A percentile compares a stretch with the other conserved stretches of the same genome.
These are phyloP conservation scores for Anastatica hierochuntica DNA, from an alignment of 345 rosid species.

Conservation along the genomic window DNA sequence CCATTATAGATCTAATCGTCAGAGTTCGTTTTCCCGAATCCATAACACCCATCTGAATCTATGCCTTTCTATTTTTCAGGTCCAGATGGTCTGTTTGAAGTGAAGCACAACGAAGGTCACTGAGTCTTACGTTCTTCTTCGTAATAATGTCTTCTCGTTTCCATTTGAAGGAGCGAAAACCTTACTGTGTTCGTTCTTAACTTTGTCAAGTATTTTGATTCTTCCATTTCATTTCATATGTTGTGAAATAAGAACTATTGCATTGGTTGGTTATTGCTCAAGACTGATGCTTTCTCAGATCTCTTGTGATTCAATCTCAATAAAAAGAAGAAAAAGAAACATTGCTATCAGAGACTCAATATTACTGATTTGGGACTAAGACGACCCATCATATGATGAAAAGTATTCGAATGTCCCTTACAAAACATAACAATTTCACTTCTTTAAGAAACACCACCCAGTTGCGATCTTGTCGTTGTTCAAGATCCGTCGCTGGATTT, in stretches of 20 bases:
- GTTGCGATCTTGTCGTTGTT: constrained; percentile 30
- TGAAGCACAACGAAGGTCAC: constrained; percentile 46
- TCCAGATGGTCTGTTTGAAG: constrained; percentile 81
- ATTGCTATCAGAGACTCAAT: neutral
- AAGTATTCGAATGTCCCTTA: too few relatives aligned
- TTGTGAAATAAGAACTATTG: constrained; percentile 7
- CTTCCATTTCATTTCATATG: too few relatives aligned
- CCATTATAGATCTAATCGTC: too few relatives aligned
- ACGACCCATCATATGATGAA: too few relatives aligned
- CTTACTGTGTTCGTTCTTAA: neutral
- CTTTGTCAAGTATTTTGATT: too few relatives aligned
- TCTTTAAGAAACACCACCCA: constrained; percentile 28
- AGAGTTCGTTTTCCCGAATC: too few relatives aligned
- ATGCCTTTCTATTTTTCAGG: too few relatives aligned
- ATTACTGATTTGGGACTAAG: neutral
- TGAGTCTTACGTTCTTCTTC: neutral
- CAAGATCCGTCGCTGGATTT: constrained; percentile 26
- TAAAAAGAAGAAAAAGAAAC: too few relatives aligned
- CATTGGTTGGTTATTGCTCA: constrained; percentile 5
- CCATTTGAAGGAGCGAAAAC: neutral
- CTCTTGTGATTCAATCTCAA: too few relatives aligned
- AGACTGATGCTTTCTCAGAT: too few relatives aligned
- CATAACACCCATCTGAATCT: too few relatives aligned
- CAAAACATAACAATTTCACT: neutral
- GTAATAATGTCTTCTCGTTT: constrained; percentile 3